A percentile compares a stretch with the other conserved stretches of the same genome.
phyloP scores from a whole-genome alignment of 2,329 filamentous ascomycete species.

The Diaporthe amygdali region DNA sequence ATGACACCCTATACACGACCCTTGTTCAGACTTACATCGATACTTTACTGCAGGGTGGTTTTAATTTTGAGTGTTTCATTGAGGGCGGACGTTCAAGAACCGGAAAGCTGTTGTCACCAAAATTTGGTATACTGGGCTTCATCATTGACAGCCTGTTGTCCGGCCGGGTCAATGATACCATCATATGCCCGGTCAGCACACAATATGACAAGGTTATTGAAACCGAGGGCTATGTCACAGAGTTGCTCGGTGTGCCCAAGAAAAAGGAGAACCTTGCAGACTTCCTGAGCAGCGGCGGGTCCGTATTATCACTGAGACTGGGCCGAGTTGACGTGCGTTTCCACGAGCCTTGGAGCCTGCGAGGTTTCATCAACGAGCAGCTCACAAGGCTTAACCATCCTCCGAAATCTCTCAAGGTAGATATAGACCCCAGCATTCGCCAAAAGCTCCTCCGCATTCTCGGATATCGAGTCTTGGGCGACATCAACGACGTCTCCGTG shows the following conservation, averaged over 20 bases:
- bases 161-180: conserved; percentile 85
- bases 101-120: conserved; percentile 90
- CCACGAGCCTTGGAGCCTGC: conserved; percentile 92
- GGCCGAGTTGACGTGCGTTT: conserved; percentile 95
- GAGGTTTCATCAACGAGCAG: conserved; percentile 81
- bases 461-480: conserved; percentile 88
- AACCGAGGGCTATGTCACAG: conserved; percentile 94
- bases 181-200: conserved; percentile 94
- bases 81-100: conserved; percentile 93
- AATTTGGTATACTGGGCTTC: conserved; percentile 94
- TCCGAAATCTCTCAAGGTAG: conserved; percentile 51
- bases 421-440: conserved; percentile 59
- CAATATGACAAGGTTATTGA: conserved; percentile 99
- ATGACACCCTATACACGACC: conserved; percentile 87
- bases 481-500: conserved; percentile 95
- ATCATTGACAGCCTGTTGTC: conserved; percentile 89
- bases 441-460: conserved; percentile 82
- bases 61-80: conserved; percentile 97
- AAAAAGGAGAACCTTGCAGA: conserved; percentile 92
- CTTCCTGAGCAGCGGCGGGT: conserved; percentile 84
- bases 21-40: conserved; percentile 98
- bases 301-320: conserved; percentile 84
- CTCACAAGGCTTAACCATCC: conserved; percentile 61
- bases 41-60: conserved; percentile 85
- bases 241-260: conserved; percentile 92